A percentile compares a stretch with the other conserved stretches of the same genome.
Conservation (phyloP, 1,284 basidiomycete species). For the Leucoagaricus sp. region DNA sequence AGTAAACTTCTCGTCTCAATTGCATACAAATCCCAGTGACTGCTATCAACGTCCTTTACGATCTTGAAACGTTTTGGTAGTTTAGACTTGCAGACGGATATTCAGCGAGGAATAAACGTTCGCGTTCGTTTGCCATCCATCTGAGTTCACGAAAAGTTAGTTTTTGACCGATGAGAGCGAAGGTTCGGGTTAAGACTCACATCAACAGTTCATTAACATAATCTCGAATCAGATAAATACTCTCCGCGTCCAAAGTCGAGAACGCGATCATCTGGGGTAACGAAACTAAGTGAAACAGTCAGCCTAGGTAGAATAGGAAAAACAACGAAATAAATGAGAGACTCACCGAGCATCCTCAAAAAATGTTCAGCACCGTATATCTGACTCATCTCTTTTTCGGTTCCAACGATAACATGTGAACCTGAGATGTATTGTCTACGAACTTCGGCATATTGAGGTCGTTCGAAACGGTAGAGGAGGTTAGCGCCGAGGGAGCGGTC, state of each 20-base stretch:
- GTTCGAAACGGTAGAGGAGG: conserved; percentile 92
- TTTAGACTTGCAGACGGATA: conserved; percentile 73
- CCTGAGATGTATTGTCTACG: conserved; percentile 78
- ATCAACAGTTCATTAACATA: conserved; percentile 88
- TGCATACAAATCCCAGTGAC: too few species aligned
- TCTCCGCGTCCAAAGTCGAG: conserved; percentile 91
- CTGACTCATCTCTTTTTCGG: conserved; percentile 85
- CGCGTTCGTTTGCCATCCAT: conserved; percentile 68
- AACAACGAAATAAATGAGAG: neutral
- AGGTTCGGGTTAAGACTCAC: conserved; percentile 50
- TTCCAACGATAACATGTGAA: conserved; percentile 63
- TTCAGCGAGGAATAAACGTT: conserved; percentile 67
- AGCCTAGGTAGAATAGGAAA: neutral
- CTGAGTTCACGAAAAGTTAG: conserved; percentile 34
- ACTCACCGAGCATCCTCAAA: conserved; percentile 86
- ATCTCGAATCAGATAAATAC: conserved; percentile 81
- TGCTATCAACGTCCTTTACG: conserved; percentile 46
- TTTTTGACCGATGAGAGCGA: neutral
- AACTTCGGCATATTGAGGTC: conserved; percentile 87
- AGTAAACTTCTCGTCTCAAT: too few species aligned
- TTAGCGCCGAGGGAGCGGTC: conserved; percentile 90
- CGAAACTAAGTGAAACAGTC: conserved; percentile 44
- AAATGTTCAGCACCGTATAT: conserved; percentile 97
- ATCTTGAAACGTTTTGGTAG: conserved; percentile 76
- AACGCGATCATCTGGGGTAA: conserved; percentile 84